A percentile compares a stretch with the other conserved stretches of the same genome.
phyloP scores from a whole-genome alignment of 495 filamentous ascomycete species.

The Collariella sp. region DNA sequence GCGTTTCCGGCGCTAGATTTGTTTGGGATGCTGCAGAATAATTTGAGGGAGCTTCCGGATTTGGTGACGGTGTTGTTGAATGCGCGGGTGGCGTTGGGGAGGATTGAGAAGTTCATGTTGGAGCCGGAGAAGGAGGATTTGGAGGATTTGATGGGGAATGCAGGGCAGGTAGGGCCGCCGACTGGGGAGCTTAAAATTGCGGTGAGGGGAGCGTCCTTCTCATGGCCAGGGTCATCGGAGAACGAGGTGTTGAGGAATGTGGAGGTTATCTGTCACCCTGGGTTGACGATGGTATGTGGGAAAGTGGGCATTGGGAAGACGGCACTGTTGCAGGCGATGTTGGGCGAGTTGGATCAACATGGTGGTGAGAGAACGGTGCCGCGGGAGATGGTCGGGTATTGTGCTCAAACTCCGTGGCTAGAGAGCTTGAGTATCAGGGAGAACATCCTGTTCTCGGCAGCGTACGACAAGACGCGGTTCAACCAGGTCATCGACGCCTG shows the following conservation, averaged over 20 bases:
- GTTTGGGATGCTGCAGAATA: slow-evolving; percentile 61
- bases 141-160: slow-evolving; percentile 24
- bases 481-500: slow-evolving; percentile 83
- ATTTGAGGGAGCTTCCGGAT: slow-evolving; percentile 59
- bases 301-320: slow-evolving; percentile 77
- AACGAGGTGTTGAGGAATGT: slow-evolving; percentile 56
- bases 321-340: slow-evolving; percentile 64
- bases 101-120: slow-evolving; percentile 74
- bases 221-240: slow-evolving; percentile 62
- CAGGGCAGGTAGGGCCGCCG: background rate
- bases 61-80: slow-evolving; percentile 66
- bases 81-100: slow-evolving; percentile 62
- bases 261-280: slow-evolving; percentile 49
- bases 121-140: slow-evolving; percentile 63
- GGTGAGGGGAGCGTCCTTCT: slow-evolving; percentile 58
- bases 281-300: slow-evolving; percentile 56
- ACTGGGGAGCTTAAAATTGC: slow-evolving; percentile 32
- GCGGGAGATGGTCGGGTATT: slow-evolving; percentile 68
- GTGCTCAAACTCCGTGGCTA: slow-evolving; percentile 79
- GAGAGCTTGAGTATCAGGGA: slow-evolving; percentile 85
- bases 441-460: slow-evolving; percentile 71
- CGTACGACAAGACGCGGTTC: slow-evolving; percentile 73
- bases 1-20: slow-evolving; percentile 77
- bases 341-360: slow-evolving; percentile 67
- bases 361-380: slow-evolving; percentile 51